These are phyloP conservation scores for Phanerochaete sordida DNA, from an alignment of 768 basidiomycete genomes.

Conservation along the genomic window DNA sequence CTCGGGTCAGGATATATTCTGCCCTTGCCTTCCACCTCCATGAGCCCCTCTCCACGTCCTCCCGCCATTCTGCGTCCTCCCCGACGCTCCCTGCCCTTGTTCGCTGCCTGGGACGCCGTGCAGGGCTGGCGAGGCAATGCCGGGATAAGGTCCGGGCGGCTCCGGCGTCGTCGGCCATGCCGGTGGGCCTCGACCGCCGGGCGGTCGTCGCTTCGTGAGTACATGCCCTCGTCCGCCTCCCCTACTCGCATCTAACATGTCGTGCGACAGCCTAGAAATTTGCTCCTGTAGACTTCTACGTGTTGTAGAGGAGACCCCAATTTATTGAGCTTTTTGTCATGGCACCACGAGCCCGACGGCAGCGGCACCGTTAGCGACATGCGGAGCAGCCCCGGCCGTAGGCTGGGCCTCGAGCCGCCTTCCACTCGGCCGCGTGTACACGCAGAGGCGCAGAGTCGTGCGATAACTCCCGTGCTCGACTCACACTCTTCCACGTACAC, in stretches of 20 bases:
- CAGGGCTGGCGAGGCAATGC: neutral
- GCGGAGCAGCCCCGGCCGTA: neutral
- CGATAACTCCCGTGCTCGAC: neutral
- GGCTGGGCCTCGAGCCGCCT: neutral
- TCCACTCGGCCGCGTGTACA: neutral
- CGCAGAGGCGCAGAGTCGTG: neutral
- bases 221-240: too few relatives aligned
- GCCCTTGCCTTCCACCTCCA: neutral
- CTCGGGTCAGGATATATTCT: slow-evolving; percentile 10
- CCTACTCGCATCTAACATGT: neutral
- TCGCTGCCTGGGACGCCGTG: neutral
- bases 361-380: neutral
- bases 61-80: neutral
- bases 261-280: neutral
- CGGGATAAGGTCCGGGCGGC: neutral
- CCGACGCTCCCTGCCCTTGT: neutral
- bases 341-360: neutral
- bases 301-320: neutral
- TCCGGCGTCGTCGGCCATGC: neutral
- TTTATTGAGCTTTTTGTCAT: neutral
- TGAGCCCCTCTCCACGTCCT: neutral
- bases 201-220: neutral
- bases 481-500: neutral
- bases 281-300: neutral
- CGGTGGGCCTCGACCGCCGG: neutral